Conservation (phyloP, 148 eudicot species). For the Hydrangea macrophylla region DNA sequence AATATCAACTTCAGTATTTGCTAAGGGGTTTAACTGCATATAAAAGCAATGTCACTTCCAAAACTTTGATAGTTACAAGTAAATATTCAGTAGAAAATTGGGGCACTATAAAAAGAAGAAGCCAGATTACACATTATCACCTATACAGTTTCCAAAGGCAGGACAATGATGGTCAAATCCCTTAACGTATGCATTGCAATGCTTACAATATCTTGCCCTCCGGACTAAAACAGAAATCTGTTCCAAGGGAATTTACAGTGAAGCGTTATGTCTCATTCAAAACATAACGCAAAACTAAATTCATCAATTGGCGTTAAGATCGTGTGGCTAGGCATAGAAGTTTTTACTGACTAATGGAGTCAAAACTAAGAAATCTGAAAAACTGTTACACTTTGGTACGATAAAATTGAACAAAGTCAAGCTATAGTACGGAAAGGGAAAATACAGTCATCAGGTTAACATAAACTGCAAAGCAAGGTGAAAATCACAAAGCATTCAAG, state of each 20-base stretch:
- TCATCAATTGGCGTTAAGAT: not conserved
- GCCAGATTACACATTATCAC: conserved; percentile 27
- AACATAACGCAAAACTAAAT: not conserved
- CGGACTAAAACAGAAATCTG: conserved; percentile 34
- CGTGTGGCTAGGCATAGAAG: not conserved
- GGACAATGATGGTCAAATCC: conserved; percentile 95
- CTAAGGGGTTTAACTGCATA: not conserved
- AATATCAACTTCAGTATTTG: conserved; percentile 12
- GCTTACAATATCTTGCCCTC: conserved; percentile 68
- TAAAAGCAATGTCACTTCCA: not conserved
- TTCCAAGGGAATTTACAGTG: not conserved
- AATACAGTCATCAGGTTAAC: not conserved
- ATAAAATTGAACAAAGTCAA: not conserved
- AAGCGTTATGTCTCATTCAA: not conserved
- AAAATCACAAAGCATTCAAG: conserved; percentile 3
- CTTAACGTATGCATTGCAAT: conserved; percentile 60
- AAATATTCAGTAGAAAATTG: not conserved
- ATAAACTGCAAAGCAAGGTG: not conserved
- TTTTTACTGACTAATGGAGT: no score
- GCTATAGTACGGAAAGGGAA: not conserved
- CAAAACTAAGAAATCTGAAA: not conserved
- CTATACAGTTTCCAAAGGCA: conserved; percentile 89
- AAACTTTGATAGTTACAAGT: not conserved
- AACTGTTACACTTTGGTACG: not conserved
- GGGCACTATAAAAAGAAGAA: not conserved